Percentiles rank a stretch among this genome's conserved stretches.
These are phyloP conservation scores for Euphorbia lathyris DNA, from an alignment of 345 rosid genomes.

Conservation along the genomic window DNA sequence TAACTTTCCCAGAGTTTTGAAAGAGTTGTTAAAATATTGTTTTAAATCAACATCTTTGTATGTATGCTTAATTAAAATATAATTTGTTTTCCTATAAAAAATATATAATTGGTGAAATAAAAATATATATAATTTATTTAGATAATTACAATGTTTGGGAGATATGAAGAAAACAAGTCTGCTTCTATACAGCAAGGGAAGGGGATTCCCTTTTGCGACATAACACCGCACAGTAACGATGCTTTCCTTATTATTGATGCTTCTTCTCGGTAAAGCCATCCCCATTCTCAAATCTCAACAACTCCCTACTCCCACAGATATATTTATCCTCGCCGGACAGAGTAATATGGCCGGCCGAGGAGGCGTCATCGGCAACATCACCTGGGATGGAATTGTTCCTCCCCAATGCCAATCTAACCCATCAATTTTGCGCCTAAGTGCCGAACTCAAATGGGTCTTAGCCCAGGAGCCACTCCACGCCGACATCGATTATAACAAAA, in stretches of 20 bases:
- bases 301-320: slow-evolving; percentile 8
- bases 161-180: too few species aligned
- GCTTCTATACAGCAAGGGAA: not conserved
- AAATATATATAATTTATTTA: too few species aligned
- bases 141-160: too few species aligned
- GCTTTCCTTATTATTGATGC: slow-evolving; percentile 8
- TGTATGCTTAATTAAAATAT: too few species aligned
- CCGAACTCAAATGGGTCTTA: slow-evolving; percentile 22
- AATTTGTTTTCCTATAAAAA: too few species aligned
- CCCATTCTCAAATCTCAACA: not conserved
- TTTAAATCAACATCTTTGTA: too few species aligned
- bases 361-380: slow-evolving; percentile 14
- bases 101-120: too few species aligned
- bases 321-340: slow-evolving; percentile 33
- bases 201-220: too few species aligned
- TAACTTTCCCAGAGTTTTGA: too few species aligned
- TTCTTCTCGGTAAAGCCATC: not conserved
- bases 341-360: slow-evolving; percentile 40
- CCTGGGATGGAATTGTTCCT: slow-evolving; percentile 30
- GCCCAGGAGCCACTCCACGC: slow-evolving; percentile 33
- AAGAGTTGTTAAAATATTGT: too few species aligned
- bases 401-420: slow-evolving; percentile 29
- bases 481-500: slow-evolving; percentile 28
- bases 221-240: slow-evolving; percentile 2
- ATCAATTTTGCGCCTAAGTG: slow-evolving; percentile 19